These are phyloP conservation scores for Mrakiaceae sp. DNA, from an alignment of 1,284 basidiomycete species.

Conservation along the genomic window DNA sequence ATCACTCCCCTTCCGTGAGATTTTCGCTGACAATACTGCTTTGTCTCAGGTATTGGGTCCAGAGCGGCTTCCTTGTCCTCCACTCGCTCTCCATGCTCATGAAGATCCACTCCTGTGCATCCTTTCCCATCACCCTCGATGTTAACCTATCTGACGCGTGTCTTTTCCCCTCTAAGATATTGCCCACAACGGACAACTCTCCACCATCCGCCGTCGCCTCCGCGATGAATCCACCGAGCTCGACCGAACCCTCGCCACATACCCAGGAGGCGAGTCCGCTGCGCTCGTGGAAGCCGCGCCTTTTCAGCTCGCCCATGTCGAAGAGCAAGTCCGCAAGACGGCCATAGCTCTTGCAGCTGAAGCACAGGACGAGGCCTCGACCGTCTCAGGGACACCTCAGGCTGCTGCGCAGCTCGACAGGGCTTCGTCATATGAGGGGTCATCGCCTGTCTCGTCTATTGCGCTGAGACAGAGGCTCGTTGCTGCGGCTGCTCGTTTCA, in stretches of 20 bases:
- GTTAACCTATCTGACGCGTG: conserved; percentile 1
- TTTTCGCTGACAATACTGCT: not conserved
- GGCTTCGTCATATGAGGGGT: too few species aligned
- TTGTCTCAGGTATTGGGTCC: conserved; percentile 75
- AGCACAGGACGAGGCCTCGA: too few species aligned
- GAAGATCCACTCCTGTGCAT: conserved; percentile 44
- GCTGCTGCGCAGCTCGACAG: too few species aligned
- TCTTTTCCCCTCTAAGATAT: conserved; percentile 75
- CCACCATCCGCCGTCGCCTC: conserved; percentile 39
- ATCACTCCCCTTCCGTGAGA: not conserved
- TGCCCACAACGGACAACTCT: conserved; percentile 75
- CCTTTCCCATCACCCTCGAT: not conserved
- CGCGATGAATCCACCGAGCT: conserved; percentile 28
- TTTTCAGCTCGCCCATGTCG: not conserved
- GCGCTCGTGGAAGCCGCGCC: conserved; percentile 27
- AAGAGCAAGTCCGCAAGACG: not conserved
- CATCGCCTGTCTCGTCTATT: too few species aligned
- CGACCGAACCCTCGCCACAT: conserved; percentile 22
- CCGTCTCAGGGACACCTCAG: too few species aligned
- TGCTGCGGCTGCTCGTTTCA: not conserved
- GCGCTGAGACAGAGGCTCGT: not conserved
- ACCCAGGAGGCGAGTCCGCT: conserved; percentile 28
- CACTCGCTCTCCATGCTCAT: conserved; percentile 84
- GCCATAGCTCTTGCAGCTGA: not conserved
- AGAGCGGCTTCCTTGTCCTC: conserved; percentile 89